A percentile compares a stretch with the other conserved stretches of the same genome.
Evolutionary conservation across 805 yeast species (phyloP).

Genomic region (Ogataea corticis): DNA sequence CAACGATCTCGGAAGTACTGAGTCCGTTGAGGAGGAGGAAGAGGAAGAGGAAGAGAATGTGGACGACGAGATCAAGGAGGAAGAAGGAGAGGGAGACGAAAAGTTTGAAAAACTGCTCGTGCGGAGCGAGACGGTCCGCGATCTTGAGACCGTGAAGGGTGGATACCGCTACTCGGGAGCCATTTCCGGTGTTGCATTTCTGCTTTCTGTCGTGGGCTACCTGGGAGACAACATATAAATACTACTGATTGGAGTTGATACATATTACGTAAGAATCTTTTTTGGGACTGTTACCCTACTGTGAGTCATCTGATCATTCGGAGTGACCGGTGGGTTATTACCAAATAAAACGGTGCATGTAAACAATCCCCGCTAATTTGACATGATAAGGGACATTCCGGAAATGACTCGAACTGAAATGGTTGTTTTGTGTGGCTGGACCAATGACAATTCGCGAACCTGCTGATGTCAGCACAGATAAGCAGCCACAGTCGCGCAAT

Average conservation of each 20-base stretch:
- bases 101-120: conserved; percentile 38
- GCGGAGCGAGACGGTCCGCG: conserved; percentile 37
- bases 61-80: conserved; percentile 31
- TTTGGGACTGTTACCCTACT: neutral
- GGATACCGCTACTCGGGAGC: conserved; percentile 43
- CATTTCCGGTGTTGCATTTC: conserved; percentile 46
- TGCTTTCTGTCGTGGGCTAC: conserved; percentile 54
- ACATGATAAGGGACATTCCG: conserved; percentile 4
- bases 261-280: neutral
- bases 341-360: neutral
- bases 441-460: neutral
- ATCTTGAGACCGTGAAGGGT: conserved; percentile 36
- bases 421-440: too few relatives aligned
- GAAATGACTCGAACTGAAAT: conserved; percentile 3
- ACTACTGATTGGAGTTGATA: neutral
- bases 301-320: neutral
- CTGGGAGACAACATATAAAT: conserved; percentile 48
- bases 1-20: conserved; percentile 39
- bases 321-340: neutral
- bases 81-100: conserved; percentile 34
- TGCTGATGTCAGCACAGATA: conserved; percentile 5
- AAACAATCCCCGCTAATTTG: neutral
- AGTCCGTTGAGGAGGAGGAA: conserved; percentile 29
- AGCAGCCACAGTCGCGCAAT: conserved; percentile 3
- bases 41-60: conserved; percentile 27